Evolutionary conservation across 1,284 basidiomycete species (phyloP).

Genomic region (Papiliotrema laurentii): DNA sequence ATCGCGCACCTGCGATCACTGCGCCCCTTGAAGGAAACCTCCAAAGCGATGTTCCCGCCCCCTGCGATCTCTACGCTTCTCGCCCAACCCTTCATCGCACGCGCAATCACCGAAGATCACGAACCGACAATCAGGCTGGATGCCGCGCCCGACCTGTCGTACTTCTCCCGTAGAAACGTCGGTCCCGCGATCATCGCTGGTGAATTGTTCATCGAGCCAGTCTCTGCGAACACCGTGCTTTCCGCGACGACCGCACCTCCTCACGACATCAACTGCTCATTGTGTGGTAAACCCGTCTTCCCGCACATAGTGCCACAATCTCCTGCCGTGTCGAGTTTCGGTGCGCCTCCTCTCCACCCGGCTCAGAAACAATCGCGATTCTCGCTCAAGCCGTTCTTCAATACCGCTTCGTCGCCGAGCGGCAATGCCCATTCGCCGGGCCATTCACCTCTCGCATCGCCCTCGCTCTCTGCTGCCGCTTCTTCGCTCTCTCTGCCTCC

Average conservation of each 20-base stretch:
- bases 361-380: conserved; percentile 27
- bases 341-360: conserved; percentile 28
- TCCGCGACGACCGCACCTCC: conserved; percentile 22
- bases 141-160: conserved; percentile 88
- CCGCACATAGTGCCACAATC: conserved; percentile 11
- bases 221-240: conserved; percentile 45
- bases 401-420: conserved; percentile 22
- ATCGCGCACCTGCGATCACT: conserved; percentile 72
- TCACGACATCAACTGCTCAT: conserved; percentile 55
- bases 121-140: conserved; percentile 91
- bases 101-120: conserved; percentile 81
- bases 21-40: conserved; percentile 55
- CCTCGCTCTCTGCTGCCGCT: conserved; percentile 12
- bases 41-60: conserved; percentile 46
- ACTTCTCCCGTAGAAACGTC: conserved; percentile 84
- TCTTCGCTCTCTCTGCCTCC: too few relatives aligned
- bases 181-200: conserved; percentile 80
- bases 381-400: conserved; percentile 41
- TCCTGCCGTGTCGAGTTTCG: conserved; percentile 25
- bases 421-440: conserved; percentile 1
- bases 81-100: conserved; percentile 75
- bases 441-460: conserved; percentile 30
- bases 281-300: conserved; percentile 61
- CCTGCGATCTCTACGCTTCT: conserved; percentile 67
- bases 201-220: conserved; percentile 83